These are phyloP conservation scores for Linaria vulgaris DNA, from an alignment of 257 asterid genomes.

Conservation along the genomic window DNA sequence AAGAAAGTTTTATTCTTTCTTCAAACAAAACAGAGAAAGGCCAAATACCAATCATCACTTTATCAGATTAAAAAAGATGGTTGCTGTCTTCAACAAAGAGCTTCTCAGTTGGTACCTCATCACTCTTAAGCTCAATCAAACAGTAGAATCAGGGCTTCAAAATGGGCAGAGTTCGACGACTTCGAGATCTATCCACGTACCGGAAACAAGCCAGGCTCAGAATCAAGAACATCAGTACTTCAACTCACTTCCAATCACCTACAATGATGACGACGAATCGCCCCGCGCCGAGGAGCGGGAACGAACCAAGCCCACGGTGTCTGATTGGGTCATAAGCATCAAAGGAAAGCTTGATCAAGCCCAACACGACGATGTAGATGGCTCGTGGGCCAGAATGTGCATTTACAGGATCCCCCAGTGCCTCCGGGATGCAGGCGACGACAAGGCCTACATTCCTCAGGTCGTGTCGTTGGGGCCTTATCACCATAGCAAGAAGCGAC, in stretches of 20 bases:
- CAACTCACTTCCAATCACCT: conserved; percentile 28
- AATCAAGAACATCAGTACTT: conserved; percentile 29
- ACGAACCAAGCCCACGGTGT: conserved; percentile 35
- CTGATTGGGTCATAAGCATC: conserved; percentile 73
- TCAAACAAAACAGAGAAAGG: neutral
- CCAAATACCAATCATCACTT: neutral
- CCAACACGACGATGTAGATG: conserved; percentile 53
- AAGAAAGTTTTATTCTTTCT: conserved; percentile 8
- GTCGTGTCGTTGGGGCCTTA: conserved; percentile 76
- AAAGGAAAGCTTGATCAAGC: conserved; percentile 75
- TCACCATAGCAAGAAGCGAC: conserved; percentile 65
- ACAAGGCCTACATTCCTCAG: conserved; percentile 78
- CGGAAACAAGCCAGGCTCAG: conserved; percentile 27
- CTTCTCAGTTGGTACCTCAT: conserved; percentile 88
- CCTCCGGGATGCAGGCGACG: conserved; percentile 57
- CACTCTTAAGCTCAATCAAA: conserved; percentile 79
- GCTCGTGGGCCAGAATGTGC: conserved; percentile 67
- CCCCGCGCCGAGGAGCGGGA: conserved; percentile 28
- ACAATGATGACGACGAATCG: conserved; percentile 18
- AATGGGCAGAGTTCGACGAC: conserved; percentile 37
- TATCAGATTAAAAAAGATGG: conserved; percentile 53
- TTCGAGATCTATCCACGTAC: conserved; percentile 40
- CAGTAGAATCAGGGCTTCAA: conserved; percentile 59
- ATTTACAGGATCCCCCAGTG: conserved; percentile 72
- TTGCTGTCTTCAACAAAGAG: conserved; percentile 85